Evolutionary conservation across 2,329 filamentous ascomycete species (phyloP), one percentile per base, ranked within the genome.

Genomic region (Knufia fluminis): DNA sequence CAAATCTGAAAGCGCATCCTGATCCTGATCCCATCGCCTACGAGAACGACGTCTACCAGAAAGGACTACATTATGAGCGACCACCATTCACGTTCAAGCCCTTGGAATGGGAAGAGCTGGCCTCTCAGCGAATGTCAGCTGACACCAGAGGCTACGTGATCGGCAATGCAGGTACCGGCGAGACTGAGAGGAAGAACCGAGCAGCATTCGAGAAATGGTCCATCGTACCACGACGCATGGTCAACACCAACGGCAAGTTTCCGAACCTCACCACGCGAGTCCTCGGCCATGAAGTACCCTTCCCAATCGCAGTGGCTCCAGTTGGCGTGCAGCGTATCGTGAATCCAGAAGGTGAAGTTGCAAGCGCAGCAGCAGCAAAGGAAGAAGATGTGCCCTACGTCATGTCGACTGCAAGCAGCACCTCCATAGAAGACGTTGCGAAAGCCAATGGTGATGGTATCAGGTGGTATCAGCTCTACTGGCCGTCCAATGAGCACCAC

Each of bases 401-500:
- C 46, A 68, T 86, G 43, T 82, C 76, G 52, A 86, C 83, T 1
- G 82, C 83, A 1, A 74, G 79, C 2, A 75, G 75, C 1, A 71
- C 74, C 26, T 75, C 75, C 1, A 82, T 87, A 51, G 83, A 86
- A 61, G 77, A 86, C 44, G 75, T 86, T 0, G 81, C 79, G 0
- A 60, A 69, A 6, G 79, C 78, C 0, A 79, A 74, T 45, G 75
- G 75, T 0, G 66, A 75, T 3, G 77, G 78, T 0, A 70, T 74
- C 26, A 69, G 82, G 9, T 89, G 82, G 82, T 89, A 76, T 62
- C 85, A 89, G 61, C 73, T 89, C 0, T 89, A 89, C 67, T 87
- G 83, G 81, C 83, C 84, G 0, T 66, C 72, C 17, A 75, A 78
- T 48, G 75, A 87, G 46, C 16, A 53, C 19, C 35, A 58, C 46